Conservation (phyloP, 2,329 filamentous ascomycete genomes). For the Botrytis galanthina region DNA sequence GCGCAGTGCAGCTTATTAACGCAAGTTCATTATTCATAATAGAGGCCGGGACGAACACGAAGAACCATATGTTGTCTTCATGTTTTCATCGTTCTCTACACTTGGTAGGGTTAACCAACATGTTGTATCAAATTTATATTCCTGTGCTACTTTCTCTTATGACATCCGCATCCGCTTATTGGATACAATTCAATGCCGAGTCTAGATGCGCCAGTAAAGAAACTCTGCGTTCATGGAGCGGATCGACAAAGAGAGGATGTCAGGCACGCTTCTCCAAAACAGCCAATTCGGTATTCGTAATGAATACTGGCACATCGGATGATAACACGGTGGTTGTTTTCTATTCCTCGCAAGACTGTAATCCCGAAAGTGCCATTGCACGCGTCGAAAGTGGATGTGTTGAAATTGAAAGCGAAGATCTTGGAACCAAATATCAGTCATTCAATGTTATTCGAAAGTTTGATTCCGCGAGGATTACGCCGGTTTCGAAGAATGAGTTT, state of each 20-base stretch:
- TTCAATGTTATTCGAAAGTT: slow-evolving; percentile 9
- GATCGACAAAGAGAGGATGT: not conserved
- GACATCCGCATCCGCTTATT: not conserved
- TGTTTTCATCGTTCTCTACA: not conserved
- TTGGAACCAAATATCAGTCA: not conserved
- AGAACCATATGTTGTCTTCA: not conserved
- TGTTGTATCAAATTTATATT: slow-evolving; percentile 2
- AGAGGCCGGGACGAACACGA: not conserved
- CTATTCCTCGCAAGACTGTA: slow-evolving; percentile 3
- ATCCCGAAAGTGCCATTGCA: slow-evolving; percentile 11
- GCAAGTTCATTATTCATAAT: not conserved
- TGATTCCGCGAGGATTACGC: slow-evolving; percentile 1
- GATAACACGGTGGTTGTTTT: slow-evolving; percentile 11
- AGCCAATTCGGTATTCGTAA: not conserved
- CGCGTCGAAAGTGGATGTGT: slow-evolving; percentile 14
- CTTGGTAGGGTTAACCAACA: not conserved
- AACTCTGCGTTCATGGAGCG: not conserved
- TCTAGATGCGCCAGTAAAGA: not conserved
- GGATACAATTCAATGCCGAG: slow-evolving; percentile 2
- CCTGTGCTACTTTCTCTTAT: not conserved
- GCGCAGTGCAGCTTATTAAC: not conserved
- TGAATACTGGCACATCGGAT: slow-evolving; percentile 7
- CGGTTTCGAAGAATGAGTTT: slow-evolving; percentile 15
- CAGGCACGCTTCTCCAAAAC: not conserved
- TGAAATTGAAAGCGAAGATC: not conserved